Evolutionary conservation across 768 basidiomycete genomes (phyloP).

Genomic region (Panus rudis): DNA sequence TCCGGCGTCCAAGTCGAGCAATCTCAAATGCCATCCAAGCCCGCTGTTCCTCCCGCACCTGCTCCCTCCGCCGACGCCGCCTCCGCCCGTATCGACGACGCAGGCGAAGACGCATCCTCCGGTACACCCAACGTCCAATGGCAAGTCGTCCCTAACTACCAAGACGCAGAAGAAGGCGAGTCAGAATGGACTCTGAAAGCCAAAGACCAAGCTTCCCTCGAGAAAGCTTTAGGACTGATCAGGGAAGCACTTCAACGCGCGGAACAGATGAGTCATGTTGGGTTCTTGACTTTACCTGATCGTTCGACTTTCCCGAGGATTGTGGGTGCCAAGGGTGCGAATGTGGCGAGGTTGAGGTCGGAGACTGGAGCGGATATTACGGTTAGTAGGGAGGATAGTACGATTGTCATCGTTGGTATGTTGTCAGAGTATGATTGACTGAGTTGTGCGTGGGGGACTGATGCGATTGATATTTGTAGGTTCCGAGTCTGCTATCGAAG

Average conservation of each 20-base stretch:
- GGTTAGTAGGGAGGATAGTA: constrained; percentile 81
- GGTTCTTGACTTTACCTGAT: constrained; percentile 78
- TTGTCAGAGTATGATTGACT: constrained; percentile 7
- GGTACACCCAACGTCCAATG: constrained; percentile 48
- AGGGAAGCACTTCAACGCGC: constrained; percentile 68
- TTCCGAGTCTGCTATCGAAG: constrained; percentile 55
- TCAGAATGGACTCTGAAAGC: constrained; percentile 82
- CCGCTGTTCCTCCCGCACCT: constrained; percentile 55
- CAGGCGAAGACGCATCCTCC: constrained; percentile 38
- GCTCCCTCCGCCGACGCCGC: constrained; percentile 24
- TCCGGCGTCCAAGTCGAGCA: constrained; percentile 80
- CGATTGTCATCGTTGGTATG: constrained; percentile 83
- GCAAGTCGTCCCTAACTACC: constrained; percentile 75
- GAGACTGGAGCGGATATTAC: constrained; percentile 92
- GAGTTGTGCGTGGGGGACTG: constrained; percentile 5
- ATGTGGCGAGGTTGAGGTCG: constrained; percentile 77
- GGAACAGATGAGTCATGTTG: constrained; percentile 67
- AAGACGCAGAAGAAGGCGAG: constrained; percentile 75
- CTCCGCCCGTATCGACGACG: constrained; percentile 83
- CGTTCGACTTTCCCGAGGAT: constrained; percentile 87
- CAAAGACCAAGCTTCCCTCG: constrained; percentile 68
- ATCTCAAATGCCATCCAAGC: constrained; percentile 53
- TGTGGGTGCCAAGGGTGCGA: constrained; percentile 87
- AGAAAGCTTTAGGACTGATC: constrained; percentile 63
- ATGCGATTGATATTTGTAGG: constrained; percentile 33